A percentile compares a stretch with the other conserved stretches of the same genome.
These are phyloP conservation scores for Lactarius deliciosus DNA, from an alignment of 768 basidiomycete genomes.

Conservation along the genomic window DNA sequence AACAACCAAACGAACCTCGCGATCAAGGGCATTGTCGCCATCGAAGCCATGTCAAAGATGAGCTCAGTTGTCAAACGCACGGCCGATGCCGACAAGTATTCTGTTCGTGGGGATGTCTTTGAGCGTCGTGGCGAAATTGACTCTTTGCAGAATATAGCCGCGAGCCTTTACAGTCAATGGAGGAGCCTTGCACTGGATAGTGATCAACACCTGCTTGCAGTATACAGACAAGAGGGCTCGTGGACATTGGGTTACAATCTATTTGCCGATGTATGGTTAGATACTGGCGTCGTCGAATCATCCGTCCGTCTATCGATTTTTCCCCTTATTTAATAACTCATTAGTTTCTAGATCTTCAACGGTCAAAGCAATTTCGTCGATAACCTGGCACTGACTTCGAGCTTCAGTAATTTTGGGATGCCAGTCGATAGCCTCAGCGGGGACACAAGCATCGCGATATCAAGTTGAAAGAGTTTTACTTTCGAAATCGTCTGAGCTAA, in stretches of 20 bases:
- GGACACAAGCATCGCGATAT: background rate
- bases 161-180: background rate
- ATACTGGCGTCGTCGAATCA: background rate
- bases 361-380: slow-evolving; percentile 56
- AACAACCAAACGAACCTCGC: background rate
- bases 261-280: background rate
- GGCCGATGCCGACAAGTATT: background rate
- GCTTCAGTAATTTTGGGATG: background rate
- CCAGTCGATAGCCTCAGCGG: background rate
- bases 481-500: background rate
- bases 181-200: background rate
- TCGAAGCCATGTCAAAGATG: background rate
- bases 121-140: background rate
- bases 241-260: background rate
- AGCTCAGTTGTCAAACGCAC: background rate
- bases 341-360: slow-evolving; percentile 40
- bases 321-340: too few species aligned
- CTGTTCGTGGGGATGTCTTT: background rate
- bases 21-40: background rate
- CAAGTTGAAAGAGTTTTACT: background rate
- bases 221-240: background rate
- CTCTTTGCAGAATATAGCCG: background rate
- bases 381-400: slow-evolving; percentile 26
- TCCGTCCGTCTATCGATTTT: background rate
- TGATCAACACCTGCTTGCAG: background rate